Conservation (phyloP, 2,329 filamentous ascomycete genomes). For the Geosmithia flava region DNA sequence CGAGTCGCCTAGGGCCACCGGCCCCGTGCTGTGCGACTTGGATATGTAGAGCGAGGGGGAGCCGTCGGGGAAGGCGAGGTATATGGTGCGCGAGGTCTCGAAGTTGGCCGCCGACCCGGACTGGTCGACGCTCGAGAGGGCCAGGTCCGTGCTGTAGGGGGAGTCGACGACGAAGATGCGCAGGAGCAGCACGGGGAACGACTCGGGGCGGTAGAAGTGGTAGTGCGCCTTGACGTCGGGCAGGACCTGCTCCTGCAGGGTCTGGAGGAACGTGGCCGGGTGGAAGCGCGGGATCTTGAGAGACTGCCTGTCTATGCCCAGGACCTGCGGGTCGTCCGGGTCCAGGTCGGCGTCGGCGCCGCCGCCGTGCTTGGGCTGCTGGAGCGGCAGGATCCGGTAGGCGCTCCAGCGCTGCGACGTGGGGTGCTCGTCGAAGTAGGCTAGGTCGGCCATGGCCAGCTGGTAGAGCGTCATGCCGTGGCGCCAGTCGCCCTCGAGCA, state of each 20-base stretch:
- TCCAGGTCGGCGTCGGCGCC: slow-evolving; percentile 9
- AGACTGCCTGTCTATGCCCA: slow-evolving; percentile 29
- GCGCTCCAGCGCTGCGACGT: slow-evolving; percentile 52
- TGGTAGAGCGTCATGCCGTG: slow-evolving; percentile 53
- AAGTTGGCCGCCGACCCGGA: slow-evolving; percentile 28
- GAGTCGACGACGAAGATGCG: slow-evolving; percentile 71
- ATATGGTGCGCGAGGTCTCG: slow-evolving; percentile 61
- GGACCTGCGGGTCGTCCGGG: slow-evolving; percentile 24
- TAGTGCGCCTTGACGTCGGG: slow-evolving; percentile 78
- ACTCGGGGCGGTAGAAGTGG: slow-evolving; percentile 59
- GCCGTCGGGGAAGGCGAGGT: slow-evolving; percentile 71
- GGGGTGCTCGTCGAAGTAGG: slow-evolving; percentile 54
- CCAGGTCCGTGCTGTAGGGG: slow-evolving; percentile 57
- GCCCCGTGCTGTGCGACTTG: slow-evolving; percentile 31
- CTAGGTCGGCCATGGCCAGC: slow-evolving; percentile 56
- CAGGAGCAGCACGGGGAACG: slow-evolving; percentile 59
- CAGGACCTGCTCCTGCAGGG: slow-evolving; percentile 60
- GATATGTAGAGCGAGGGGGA: slow-evolving; percentile 63
- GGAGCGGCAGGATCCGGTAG: slow-evolving; percentile 44
- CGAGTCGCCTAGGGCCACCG: slow-evolving; percentile 34
- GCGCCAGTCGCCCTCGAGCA: slow-evolving; percentile 58
- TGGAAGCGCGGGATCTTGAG: slow-evolving; percentile 59
- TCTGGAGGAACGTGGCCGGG: slow-evolving; percentile 65
- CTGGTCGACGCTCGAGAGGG: slow-evolving; percentile 20
- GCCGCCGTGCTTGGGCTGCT: slow-evolving; percentile 19